phyloP scores from a whole-genome alignment of 1,139 yeast genomes.

The Candida tropicalis region DNA sequence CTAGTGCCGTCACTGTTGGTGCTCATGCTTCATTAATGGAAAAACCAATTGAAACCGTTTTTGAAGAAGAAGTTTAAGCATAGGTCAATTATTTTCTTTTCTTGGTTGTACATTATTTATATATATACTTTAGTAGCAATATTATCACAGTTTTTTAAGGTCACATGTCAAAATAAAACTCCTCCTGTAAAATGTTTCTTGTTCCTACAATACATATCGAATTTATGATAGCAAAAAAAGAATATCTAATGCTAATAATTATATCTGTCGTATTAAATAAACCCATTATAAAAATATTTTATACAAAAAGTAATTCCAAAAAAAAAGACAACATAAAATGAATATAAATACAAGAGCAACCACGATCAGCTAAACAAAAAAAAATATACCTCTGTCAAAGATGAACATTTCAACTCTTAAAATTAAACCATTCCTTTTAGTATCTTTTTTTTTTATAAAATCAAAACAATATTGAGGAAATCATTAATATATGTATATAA shows the following conservation, averaged over 20 bases:
- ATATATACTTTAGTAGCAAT: neutral
- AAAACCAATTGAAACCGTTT: conserved; percentile 96
- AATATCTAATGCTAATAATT: conserved; percentile 4
- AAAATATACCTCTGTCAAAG: neutral
- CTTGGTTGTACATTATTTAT: neutral
- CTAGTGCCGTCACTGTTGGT: conserved; percentile 82
- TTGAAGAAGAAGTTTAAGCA: conserved; percentile 76
- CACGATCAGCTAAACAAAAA: neutral
- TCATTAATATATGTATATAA: conserved; percentile 4
- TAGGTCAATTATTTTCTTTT: neutral
- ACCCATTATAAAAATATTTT: conserved; percentile 6
- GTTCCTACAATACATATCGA: no score
- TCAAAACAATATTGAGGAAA: conserved; percentile 6
- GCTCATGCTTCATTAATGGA: conserved; percentile 95
- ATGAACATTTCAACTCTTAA: no score
- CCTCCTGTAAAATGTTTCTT: no score
- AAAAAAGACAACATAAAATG: no score
- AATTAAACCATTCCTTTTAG: no score
- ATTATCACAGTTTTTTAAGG: neutral
- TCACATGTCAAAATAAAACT: no score
- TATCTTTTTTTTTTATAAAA: neutral
- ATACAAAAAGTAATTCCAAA: conserved; percentile 3
- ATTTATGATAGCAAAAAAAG: no score
- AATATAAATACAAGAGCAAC: neutral
- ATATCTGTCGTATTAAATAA: conserved; percentile 4